Conservation (phyloP, 2,329 filamentous ascomycete species). For the Stachybotrys echinatus region DNA sequence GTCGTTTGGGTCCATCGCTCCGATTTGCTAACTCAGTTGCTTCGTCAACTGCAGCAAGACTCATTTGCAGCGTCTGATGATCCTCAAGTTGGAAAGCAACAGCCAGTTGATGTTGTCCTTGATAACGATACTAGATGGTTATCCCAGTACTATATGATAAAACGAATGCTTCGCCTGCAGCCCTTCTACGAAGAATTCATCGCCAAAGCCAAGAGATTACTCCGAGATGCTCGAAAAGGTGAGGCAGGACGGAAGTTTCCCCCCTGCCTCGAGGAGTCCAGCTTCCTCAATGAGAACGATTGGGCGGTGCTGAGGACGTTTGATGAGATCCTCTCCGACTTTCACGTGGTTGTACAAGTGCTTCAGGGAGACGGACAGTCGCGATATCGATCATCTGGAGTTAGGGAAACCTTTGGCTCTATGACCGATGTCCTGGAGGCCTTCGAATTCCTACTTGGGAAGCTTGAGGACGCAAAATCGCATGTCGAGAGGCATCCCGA, state of each 20-base stretch:
- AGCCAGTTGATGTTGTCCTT: constrained; percentile 7
- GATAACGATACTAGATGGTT: constrained; percentile 11
- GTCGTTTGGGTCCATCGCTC: constrained; percentile 7
- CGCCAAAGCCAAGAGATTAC: not conserved
- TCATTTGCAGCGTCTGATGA: constrained; percentile 3
- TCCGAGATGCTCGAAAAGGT: not conserved
- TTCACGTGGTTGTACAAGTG: not conserved
- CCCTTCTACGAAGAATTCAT: constrained; percentile 1
- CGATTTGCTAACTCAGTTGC: constrained; percentile 6
- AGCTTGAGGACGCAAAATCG: constrained; percentile 3
- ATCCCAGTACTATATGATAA: constrained; percentile 10
- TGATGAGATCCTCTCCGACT: not conserved
- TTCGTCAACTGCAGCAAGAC: constrained; percentile 3
- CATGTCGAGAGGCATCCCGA: constrained; percentile 1
- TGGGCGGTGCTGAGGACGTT: not conserved
- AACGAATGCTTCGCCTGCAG: constrained; percentile 4
- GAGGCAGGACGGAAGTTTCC: not conserved
- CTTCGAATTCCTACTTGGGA: constrained; percentile 6
- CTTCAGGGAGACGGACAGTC: not conserved
- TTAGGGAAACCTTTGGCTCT: not conserved
- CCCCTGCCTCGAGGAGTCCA: not conserved
- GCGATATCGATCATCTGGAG: not conserved
- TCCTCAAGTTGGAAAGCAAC: constrained; percentile 2
- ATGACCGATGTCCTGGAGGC: constrained; percentile 9
- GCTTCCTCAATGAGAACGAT: not conserved